These are phyloP conservation scores for Melampsora americana DNA, from an alignment of 1,284 basidiomycete genomes.

Conservation along the genomic window DNA sequence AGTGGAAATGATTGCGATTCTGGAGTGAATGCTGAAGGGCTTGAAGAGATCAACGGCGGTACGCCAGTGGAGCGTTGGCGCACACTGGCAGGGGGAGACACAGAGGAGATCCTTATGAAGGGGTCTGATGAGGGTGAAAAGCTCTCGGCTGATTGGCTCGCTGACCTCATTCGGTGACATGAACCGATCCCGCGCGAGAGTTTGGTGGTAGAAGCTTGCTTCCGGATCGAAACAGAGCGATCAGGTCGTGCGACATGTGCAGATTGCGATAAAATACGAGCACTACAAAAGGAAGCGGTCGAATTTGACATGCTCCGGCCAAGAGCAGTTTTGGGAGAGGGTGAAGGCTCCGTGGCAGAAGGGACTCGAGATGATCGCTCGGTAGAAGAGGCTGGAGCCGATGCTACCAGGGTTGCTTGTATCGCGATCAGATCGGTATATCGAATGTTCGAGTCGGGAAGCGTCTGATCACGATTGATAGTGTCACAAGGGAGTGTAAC, in stretches of 20 bases:
- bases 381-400: neutral
- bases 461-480: slow-evolving; percentile 4
- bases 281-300: slow-evolving; percentile 1
- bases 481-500: slow-evolving; percentile 1
- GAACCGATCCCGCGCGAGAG: slow-evolving; percentile 12
- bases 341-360: neutral
- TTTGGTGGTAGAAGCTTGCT: slow-evolving; percentile 13
- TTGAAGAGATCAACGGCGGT: neutral
- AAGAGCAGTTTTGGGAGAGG: neutral
- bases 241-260: slow-evolving; percentile 3
- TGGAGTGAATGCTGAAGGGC: slow-evolving; percentile 12
- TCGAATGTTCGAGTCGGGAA: neutral
- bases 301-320: neutral
- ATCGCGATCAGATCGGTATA: slow-evolving; percentile 20
- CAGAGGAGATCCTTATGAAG: neutral
- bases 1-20: slow-evolving; percentile 20
- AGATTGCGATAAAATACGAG: neutral
- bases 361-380: neutral
- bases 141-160: neutral
- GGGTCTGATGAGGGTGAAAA: neutral
- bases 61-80: neutral
- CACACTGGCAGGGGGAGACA: neutral
- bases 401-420: slow-evolving; percentile 9
- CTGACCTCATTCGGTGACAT: slow-evolving; percentile 1
- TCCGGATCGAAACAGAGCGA: neutral